A percentile compares a stretch with the other conserved stretches of the same genome.
These are phyloP conservation scores for Nissolia schottii DNA, from an alignment of 306 rosid genomes.

Conservation along the genomic window DNA sequence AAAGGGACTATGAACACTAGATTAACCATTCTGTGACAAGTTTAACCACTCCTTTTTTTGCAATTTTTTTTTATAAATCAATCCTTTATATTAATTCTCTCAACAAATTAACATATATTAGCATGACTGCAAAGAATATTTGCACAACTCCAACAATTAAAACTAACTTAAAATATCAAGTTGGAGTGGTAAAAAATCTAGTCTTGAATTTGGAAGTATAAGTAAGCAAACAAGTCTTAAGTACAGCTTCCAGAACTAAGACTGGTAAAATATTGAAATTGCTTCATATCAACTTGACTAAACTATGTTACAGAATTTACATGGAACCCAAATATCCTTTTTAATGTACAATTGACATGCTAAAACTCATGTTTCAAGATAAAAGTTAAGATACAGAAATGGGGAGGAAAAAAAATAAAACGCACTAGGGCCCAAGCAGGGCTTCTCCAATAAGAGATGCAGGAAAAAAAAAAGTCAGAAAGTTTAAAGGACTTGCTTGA, in stretches of 20 bases:
- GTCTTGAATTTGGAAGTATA: no score
- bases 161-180: no score
- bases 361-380: conserved; percentile 6
- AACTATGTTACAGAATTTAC: not conserved
- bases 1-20: not conserved
- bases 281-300: not conserved
- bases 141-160: not conserved
- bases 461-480: conserved; percentile 18
- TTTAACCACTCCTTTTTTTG: not conserved
- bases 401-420: conserved; percentile 17
- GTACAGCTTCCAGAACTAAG: conserved; percentile 16
- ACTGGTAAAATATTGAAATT: not conserved
- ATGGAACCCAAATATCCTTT: conserved; percentile 1
- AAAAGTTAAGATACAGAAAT: not conserved
- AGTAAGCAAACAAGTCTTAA: conserved; percentile 7
- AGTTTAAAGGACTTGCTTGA: conserved; percentile 79
- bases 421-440: conserved; percentile 8
- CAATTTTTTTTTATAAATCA: not conserved
- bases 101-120: conserved; percentile 4
- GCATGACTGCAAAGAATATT: not conserved
- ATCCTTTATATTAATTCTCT: not conserved
- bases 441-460: not conserved
- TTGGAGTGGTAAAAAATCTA: no score
- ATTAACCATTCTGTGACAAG: not conserved
- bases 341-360: not conserved